These are phyloP conservation scores for Cyanidiococcus yangmingshanensis DNA, from an alignment of 23 red algal species.

Conservation along the genomic window DNA sequence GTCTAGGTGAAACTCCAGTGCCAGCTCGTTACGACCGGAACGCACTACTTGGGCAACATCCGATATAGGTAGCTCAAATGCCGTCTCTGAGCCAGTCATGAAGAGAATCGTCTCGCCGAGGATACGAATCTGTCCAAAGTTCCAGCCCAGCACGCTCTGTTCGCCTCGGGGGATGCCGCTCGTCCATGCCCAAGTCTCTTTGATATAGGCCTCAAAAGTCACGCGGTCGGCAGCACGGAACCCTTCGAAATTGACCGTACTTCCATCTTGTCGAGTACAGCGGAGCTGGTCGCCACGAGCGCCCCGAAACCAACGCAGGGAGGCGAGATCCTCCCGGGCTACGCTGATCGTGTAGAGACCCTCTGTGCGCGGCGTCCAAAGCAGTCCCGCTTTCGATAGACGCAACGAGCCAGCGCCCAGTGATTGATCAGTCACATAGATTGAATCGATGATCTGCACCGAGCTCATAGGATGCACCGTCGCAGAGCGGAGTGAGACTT, in stretches of 20 bases:
- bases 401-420: constrained; percentile 37
- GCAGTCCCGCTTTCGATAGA: constrained; percentile 33
- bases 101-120: constrained; percentile 46
- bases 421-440: constrained; percentile 50
- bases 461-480: constrained; percentile 30
- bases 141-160: constrained; percentile 60
- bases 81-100: constrained; percentile 52
- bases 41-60: constrained; percentile 76
- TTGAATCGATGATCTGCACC: constrained; percentile 29
- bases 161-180: constrained; percentile 34
- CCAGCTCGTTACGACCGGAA: constrained; percentile 60
- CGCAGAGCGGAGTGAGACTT: too few species aligned
- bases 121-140: constrained; percentile 57
- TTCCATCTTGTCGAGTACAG: constrained; percentile 31
- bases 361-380: constrained; percentile 45
- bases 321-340: constrained; percentile 28
- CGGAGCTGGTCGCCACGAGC: constrained; percentile 60
- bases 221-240: constrained; percentile 38
- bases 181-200: background rate
- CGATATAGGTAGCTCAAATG: constrained; percentile 70
- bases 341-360: constrained; percentile 33
- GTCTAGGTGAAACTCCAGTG: constrained; percentile 94
- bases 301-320: constrained; percentile 57
- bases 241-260: constrained; percentile 56
- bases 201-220: constrained; percentile 33